Base-by-base conservation (phyloP, 495 filamentous ascomycete genomes). In the Saxophila tyrrhenica region DNA sequence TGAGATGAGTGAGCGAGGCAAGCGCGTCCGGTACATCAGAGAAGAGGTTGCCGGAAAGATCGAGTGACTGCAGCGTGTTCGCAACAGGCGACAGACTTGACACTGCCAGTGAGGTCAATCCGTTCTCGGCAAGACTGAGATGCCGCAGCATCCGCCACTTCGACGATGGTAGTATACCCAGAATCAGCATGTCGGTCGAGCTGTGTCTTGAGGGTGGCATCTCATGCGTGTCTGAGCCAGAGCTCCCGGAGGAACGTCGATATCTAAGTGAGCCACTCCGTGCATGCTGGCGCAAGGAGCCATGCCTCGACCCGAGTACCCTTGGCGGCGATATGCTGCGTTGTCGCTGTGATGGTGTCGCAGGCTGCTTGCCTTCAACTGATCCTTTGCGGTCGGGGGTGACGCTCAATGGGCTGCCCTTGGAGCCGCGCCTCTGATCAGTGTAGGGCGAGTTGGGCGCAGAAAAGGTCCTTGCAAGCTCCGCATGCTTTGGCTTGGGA, bases 61-160 rank as follows among this genome's bases (percentile, higher is more conserved):
- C 92, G 38, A 98, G 75, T 5, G 91, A 96, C 60, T 86, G 82
- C 32, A 98, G 72, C 0, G 85, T 94, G 62, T 86, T 85, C 20
- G 88, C 83, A 41, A 98, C 76, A 8, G 92, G 92, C 22, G 76
- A 69, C 47, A 98, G 73, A 63, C 89, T 85, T 39, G 79, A 62
- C 2, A 82, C 77, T 13, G 84, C 77, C 44, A 98, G 79, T 3
- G 81, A 79, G 3, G 88, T 94, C 48, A 98, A 69, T 15, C 81
- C 82, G 66, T 97, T 98, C 62, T 98, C 92, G 0, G 92, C 81
- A 47, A 98, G 73, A 59, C 92, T 89, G 10, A 98, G 75, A 69
- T 96, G 90, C 62, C 83, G 83, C 63, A 98, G 69, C 68, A 96
- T 94, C 50, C 90, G 80, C 92, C 92, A 98, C 72, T 96, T 97